Percentiles rank a stretch among this genome's conserved stretches.
Evolutionary conservation across 306 rosid species (phyloP).

Genomic region (Quercus bicolor): DNA sequence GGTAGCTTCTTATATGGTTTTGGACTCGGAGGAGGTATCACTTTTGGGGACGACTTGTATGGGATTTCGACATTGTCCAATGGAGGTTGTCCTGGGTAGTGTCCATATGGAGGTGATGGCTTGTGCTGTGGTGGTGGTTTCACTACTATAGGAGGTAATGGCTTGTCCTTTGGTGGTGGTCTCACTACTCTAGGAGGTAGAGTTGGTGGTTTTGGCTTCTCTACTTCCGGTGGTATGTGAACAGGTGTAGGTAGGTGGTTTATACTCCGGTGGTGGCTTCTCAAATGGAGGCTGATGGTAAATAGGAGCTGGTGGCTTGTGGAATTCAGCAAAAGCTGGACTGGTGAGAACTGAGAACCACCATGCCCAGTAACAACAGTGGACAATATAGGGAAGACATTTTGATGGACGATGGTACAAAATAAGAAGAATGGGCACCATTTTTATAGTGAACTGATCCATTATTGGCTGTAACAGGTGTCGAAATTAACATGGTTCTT

Average conservation of each 20-base stretch:
- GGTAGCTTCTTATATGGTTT: too few relatives aligned
- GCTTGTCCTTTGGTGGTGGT: too few relatives aligned
- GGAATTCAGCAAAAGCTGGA: neutral
- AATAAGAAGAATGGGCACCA: neutral
- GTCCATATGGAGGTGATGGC: too few relatives aligned
- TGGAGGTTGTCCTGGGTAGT: too few relatives aligned
- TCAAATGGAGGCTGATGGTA: neutral
- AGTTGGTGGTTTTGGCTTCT: neutral
- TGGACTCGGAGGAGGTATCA: too few relatives aligned
- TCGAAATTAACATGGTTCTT: neutral
- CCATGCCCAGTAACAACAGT: neutral
- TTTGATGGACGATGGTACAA: neutral
- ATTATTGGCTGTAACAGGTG: neutral
- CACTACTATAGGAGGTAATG: too few relatives aligned
- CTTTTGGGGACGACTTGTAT: too few relatives aligned
- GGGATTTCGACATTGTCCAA: too few relatives aligned
- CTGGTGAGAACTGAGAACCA: slow-evolving; percentile 2
- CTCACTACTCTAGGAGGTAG: too few relatives aligned
- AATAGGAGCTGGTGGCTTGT: neutral
- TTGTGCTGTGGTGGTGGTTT: too few relatives aligned
- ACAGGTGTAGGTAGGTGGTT: neutral
- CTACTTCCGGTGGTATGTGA: neutral
- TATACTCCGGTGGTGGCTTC: neutral
- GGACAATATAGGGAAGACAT: neutral
- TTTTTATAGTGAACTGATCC: neutral